phyloP scores from a whole-genome alignment of 108 stramenopile genomes.

The Cyclotella sp. region DNA sequence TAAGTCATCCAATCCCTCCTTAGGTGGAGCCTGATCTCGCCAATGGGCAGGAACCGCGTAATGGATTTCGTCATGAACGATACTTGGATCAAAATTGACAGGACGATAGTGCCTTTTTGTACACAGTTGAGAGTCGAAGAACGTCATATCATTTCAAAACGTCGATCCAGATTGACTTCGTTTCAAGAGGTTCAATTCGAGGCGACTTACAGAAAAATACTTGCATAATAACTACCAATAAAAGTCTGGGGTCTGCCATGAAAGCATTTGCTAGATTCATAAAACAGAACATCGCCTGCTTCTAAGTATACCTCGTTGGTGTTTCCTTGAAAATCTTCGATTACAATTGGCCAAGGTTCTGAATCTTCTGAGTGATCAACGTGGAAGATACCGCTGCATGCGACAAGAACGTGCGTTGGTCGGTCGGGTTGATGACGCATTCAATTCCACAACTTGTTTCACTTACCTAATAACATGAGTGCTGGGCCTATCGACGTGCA shows the following conservation, averaged over 20 bases:
- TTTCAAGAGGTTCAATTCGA: background rate
- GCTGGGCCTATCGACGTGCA: constrained; percentile 82
- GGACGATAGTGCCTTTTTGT: constrained; percentile 23
- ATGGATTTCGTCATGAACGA: constrained; percentile 18
- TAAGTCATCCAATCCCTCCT: constrained; percentile 44
- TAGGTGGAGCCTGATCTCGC: constrained; percentile 3
- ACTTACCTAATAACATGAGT: constrained; percentile 74
- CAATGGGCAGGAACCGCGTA: constrained; percentile 49
- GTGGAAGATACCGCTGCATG: constrained; percentile 73
- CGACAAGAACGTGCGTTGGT: background rate
- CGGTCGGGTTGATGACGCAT: background rate
- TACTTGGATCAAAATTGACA: background rate
- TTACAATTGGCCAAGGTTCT: constrained; percentile 79
- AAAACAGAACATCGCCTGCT: constrained; percentile 69
- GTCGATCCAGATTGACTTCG: background rate
- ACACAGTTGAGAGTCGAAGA: background rate
- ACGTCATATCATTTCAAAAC: background rate
- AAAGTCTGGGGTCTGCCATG: constrained; percentile 69
- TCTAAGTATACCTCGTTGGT: constrained; percentile 57
- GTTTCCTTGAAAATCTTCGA: constrained; percentile 67
- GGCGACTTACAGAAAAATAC: constrained; percentile 51
- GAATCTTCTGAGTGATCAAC: constrained; percentile 80
- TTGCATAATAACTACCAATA: constrained; percentile 55
- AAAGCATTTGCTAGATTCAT: constrained; percentile 66
- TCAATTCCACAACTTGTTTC: background rate